phyloP scores from a whole-genome alignment of 2,329 filamentous ascomycete genomes.

The Aureobasidium sp. region DNA sequence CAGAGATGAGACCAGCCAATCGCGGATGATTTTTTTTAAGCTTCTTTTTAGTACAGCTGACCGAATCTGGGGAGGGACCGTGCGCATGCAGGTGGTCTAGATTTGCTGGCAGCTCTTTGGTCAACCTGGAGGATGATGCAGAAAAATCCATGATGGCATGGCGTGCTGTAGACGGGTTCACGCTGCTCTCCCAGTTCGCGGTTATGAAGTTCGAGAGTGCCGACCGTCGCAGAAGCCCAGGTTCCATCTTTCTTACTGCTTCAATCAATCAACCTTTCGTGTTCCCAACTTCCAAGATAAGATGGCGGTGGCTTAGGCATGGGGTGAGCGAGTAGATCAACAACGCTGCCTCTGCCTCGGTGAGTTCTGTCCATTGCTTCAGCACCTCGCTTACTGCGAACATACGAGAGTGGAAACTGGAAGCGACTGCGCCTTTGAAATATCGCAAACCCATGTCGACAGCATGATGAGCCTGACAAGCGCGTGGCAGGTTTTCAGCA shows the following conservation, averaged over 20 bases:
- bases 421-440: neutral
- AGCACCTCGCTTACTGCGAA: neutral
- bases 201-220: neutral
- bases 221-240: neutral
- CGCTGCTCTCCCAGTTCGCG: neutral
- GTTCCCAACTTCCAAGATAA: neutral
- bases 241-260: neutral
- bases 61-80: neutral
- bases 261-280: neutral
- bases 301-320: conserved; percentile 2
- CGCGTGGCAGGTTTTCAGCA: neutral
- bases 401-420: neutral
- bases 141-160: neutral
- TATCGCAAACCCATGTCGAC: neutral
- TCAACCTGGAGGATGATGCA: neutral
- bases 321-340: neutral
- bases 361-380: neutral
- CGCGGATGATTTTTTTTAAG: neutral
- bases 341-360: neutral
- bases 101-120: neutral
- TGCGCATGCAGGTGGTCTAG: neutral
- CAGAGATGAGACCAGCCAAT: neutral
- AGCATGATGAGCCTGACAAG: neutral
- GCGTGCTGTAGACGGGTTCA: neutral
- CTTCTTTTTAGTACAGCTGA: neutral